Conservation (phyloP, 2,329 filamentous ascomycete genomes). For the Fusarium compactum region DNA sequence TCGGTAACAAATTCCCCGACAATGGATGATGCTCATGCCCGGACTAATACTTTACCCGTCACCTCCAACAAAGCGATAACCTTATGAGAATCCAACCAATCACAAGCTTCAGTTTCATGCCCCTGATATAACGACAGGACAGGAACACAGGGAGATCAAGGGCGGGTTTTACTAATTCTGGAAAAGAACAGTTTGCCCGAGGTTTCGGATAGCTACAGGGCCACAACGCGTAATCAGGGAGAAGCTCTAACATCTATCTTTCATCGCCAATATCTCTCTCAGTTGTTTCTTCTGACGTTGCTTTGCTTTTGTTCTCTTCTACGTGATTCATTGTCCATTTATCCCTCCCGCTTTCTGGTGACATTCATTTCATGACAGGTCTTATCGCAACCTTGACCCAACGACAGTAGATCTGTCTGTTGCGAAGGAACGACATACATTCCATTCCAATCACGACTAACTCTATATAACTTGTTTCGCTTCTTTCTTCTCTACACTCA, state of each 20-base stretch:
- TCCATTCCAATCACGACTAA: conserved; percentile 5
- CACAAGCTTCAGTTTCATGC: conserved; percentile 7
- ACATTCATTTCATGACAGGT: conserved; percentile 22
- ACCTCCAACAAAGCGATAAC: no score
- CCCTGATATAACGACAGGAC: conserved; percentile 4
- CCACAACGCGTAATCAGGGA: conserved; percentile 41
- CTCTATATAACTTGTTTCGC: background rate
- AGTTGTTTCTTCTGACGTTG: background rate
- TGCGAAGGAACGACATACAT: conserved; percentile 10
- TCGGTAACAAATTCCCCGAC: conserved; percentile 14
- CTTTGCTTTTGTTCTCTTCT: conserved; percentile 2
- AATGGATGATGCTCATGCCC: conserved; percentile 4
- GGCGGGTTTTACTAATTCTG: conserved; percentile 22
- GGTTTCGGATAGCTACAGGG: conserved; percentile 26
- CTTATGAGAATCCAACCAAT: conserved; percentile 9
- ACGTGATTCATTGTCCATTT: conserved; percentile 4
- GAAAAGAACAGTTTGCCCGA: conserved; percentile 44
- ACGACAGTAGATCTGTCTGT: conserved; percentile 18
- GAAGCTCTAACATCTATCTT: background rate
- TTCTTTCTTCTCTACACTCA: background rate
- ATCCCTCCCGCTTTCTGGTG: conserved; percentile 8
- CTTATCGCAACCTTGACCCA: conserved; percentile 9
- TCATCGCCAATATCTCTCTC: conserved; percentile 1
- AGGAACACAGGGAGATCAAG: background rate
- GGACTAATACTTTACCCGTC: conserved; percentile 34